Base-by-base conservation (phyloP, 148 eudicot genomes). In the Rheum nobile region DNA sequence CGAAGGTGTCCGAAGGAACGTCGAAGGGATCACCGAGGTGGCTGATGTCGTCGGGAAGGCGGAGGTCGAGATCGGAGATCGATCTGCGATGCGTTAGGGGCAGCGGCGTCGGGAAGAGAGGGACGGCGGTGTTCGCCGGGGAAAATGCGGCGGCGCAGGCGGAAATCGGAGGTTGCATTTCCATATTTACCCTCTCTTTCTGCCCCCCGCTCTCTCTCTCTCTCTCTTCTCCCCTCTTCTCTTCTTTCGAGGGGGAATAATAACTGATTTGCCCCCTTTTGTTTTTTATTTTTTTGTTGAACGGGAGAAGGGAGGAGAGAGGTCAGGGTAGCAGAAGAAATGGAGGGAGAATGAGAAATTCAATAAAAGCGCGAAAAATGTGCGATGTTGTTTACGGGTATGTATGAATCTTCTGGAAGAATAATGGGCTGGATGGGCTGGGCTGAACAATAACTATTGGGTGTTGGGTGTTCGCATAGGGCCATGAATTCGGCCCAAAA, bases 11-110 rank as follows among this genome's bases (percentile, higher is more conserved):
- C 9, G 70, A 34, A 32, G 41, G 70, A n/a, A 65, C n/a, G 21
- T 65, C 70, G 22, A 65, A 34, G 0, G 70, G 70, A 65, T 65
- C 41, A 9, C 70, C 39, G 34, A 13, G 16, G 67, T 26, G 35
- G 19, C 16, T 28, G 39, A 34, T 34, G 70, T 65, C 38, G 70
- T 32, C 41, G 10, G 41, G 41, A 17, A 65, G 37, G 37, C 67
- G 67, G 35, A 61, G 70, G 39, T 65, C 70, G 8, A 65, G n/a
- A 65, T 65, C 70, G 70, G 70, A 65, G 41, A 65, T 65, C 19
- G 70, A 65, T 65, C 41, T 65, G 3, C 70, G 70, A 17, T 65
- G 70, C 70, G 70, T 32, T 13, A 65, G 22, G 41, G 41, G 70
- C 13, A 32, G 39, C 3, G 41, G 21, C 41, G 70, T 10, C 39